These are phyloP conservation scores for Stygiomarasmius scandens DNA, from an alignment of 1,284 basidiomycete species.

Conservation along the genomic window DNA sequence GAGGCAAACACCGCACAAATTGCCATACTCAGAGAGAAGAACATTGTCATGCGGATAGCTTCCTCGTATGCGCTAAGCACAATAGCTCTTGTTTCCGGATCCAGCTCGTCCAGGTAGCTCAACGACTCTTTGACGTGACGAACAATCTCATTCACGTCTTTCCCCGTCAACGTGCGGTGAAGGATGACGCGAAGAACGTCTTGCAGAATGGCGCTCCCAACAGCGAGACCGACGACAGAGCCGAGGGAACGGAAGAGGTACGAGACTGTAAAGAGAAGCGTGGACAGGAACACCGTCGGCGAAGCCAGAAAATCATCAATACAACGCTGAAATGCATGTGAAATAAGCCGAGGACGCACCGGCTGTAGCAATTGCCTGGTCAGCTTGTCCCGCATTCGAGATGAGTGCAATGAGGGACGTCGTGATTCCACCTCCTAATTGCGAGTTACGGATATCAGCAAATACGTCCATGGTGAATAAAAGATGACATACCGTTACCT, in stretches of 20 bases:
- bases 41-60: slow-evolving; percentile 51
- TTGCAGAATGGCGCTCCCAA: slow-evolving; percentile 58
- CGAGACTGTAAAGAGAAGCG: slow-evolving; percentile 42
- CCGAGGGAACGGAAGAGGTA: slow-evolving; percentile 70
- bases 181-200: slow-evolving; percentile 48
- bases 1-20: slow-evolving; percentile 43
- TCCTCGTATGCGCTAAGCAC: slow-evolving; percentile 52
- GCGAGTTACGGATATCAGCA: neutral
- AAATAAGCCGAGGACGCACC: slow-evolving; percentile 36
- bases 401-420: slow-evolving; percentile 62
- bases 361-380: slow-evolving; percentile 67
- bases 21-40: slow-evolving; percentile 46
- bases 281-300: neutral
- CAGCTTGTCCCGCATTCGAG: slow-evolving; percentile 58
- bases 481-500: slow-evolving; percentile 45
- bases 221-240: slow-evolving; percentile 55
- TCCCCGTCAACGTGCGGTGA: slow-evolving; percentile 31
- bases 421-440: slow-evolving; percentile 51
- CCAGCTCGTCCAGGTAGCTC: slow-evolving; percentile 51
- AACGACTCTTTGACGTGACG: slow-evolving; percentile 57
- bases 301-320: neutral
- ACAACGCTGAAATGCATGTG: neutral
- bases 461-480: neutral
- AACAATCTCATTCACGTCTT: slow-evolving; percentile 41
- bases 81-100: slow-evolving; percentile 41